Evolutionary conservation across 179 eudicot genomes (phyloP).

Genomic region (Drosera spatulata): DNA sequence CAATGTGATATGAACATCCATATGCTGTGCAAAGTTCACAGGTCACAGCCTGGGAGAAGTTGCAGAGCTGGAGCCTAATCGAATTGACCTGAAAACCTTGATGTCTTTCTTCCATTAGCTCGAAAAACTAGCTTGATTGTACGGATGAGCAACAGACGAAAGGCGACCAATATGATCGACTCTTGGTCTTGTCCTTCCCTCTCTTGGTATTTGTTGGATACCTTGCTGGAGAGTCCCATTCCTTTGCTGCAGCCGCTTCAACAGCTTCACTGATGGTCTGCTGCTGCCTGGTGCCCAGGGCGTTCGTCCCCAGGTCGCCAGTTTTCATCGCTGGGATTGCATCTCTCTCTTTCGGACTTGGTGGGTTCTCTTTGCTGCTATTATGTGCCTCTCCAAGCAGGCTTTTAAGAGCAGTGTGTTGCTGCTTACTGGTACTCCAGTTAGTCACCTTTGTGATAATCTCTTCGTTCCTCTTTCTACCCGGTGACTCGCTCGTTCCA

Average conservation of each 20-base stretch:
- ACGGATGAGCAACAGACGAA: constrained; percentile 11
- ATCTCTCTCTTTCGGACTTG: constrained; percentile 18
- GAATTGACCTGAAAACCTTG: too few relatives aligned
- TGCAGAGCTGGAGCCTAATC: too few relatives aligned
- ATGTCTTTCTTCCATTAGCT: too few relatives aligned
- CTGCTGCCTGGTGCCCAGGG: background rate
- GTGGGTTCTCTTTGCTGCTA: constrained; percentile 29
- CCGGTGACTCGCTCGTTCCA: constrained; percentile 30
- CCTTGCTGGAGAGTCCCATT: constrained; percentile 70
- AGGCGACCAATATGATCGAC: constrained; percentile 4
- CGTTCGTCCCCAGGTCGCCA: constrained; percentile 7
- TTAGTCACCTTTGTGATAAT: constrained; percentile 40
- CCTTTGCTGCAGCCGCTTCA: constrained; percentile 28
- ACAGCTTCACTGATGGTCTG: background rate
- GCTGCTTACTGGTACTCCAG: constrained; percentile 2
- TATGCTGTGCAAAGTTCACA: too few relatives aligned
- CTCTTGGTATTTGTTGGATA: constrained; percentile 48
- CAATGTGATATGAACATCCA: too few relatives aligned
- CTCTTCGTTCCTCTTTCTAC: constrained; percentile 51
- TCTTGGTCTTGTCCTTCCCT: constrained; percentile 13
- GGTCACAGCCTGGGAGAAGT: too few relatives aligned
- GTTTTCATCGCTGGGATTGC: constrained; percentile 13
- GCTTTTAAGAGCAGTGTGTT: constrained; percentile 15
- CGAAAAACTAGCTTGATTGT: constrained; percentile 5
- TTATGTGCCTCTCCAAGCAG: constrained; percentile 49